Conservation (phyloP, 2,329 filamentous ascomycete genomes). For the Apiospora rasikravindrae region DNA sequence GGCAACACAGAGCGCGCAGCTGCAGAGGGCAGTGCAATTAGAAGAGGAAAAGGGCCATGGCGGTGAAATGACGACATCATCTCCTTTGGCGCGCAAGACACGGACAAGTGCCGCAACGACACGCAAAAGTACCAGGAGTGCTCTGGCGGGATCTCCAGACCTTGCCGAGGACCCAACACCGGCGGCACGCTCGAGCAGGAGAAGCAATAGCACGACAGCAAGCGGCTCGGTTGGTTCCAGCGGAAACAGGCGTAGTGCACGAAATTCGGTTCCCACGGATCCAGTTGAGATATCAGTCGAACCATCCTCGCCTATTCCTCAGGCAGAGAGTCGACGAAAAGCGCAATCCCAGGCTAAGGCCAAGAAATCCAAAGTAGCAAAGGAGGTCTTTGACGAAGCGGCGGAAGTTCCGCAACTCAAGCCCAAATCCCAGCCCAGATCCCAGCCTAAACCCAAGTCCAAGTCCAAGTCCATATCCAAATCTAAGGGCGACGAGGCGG, state of each 20-base stretch:
- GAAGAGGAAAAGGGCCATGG: constrained; percentile 36
- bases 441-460: constrained; percentile 18
- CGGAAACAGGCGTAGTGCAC: constrained; percentile 30
- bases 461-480: constrained; percentile 20
- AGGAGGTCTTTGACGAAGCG: constrained; percentile 34
- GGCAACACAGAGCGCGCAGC: constrained; percentile 46
- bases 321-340: constrained; percentile 22
- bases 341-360: constrained; percentile 22
- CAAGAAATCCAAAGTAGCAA: not conserved
- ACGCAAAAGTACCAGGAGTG: constrained; percentile 29
- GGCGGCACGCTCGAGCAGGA: constrained; percentile 26
- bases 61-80: constrained; percentile 43
- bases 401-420: constrained; percentile 16
- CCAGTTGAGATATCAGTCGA: constrained; percentile 26
- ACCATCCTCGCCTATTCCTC: constrained; percentile 34
- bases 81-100: constrained; percentile 50
- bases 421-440: constrained; percentile 23
- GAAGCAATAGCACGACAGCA: constrained; percentile 28
- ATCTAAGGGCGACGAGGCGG: constrained; percentile 18
- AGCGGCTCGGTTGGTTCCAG: constrained; percentile 33
- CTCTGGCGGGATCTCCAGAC: constrained; percentile 25
- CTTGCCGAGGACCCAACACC: constrained; percentile 32
- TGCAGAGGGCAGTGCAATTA: constrained; percentile 48
- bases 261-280: constrained; percentile 24
- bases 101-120: constrained; percentile 41